Evolutionary conservation across 192 early-diverging fungal species (phyloP).

Genomic region (Backusella parvicylindrica): DNA sequence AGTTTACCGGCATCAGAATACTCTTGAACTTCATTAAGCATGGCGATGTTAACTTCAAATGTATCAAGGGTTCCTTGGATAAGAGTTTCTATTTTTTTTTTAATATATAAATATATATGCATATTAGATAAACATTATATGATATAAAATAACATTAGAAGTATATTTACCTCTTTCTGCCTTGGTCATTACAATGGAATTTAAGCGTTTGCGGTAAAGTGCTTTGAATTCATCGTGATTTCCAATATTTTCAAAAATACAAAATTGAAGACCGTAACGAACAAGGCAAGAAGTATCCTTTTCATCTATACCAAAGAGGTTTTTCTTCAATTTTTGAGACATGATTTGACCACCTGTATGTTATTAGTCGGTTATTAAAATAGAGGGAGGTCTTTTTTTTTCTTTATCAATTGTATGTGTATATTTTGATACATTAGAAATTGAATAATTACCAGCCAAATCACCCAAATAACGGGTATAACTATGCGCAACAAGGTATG

Average conservation of each 20-base stretch:
- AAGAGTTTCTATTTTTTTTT: slow-evolving; percentile 17
- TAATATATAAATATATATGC: slow-evolving; percentile 2
- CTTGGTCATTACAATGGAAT: slow-evolving; percentile 39
- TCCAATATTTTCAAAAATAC: slow-evolving; percentile 46
- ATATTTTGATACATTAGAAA: no score
- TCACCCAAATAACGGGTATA: slow-evolving; percentile 58
- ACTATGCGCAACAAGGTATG: slow-evolving; percentile 47
- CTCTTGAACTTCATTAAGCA: slow-evolving; percentile 29
- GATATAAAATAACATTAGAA: neutral
- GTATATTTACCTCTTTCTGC: slow-evolving; percentile 27
- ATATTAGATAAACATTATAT: neutral
- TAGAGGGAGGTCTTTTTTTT: neutral
- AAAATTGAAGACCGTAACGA: slow-evolving; percentile 43
- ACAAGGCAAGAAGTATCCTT: slow-evolving; percentile 33
- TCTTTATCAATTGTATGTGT: no score
- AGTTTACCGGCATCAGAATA: slow-evolving; percentile 14
- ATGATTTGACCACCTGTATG: slow-evolving; percentile 45
- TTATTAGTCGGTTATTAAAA: neutral
- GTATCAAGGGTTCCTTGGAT: slow-evolving; percentile 20
- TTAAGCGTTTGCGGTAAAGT: slow-evolving; percentile 42
- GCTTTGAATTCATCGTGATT: slow-evolving; percentile 44
- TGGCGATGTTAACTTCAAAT: slow-evolving; percentile 29
- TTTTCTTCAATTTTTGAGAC: slow-evolving; percentile 45
- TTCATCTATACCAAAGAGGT: slow-evolving; percentile 38
- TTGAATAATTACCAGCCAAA: slow-evolving; percentile 25